These are phyloP conservation scores for Xylaria sp. DNA, from an alignment of 2,329 filamentous ascomycete genomes.

Conservation along the genomic window DNA sequence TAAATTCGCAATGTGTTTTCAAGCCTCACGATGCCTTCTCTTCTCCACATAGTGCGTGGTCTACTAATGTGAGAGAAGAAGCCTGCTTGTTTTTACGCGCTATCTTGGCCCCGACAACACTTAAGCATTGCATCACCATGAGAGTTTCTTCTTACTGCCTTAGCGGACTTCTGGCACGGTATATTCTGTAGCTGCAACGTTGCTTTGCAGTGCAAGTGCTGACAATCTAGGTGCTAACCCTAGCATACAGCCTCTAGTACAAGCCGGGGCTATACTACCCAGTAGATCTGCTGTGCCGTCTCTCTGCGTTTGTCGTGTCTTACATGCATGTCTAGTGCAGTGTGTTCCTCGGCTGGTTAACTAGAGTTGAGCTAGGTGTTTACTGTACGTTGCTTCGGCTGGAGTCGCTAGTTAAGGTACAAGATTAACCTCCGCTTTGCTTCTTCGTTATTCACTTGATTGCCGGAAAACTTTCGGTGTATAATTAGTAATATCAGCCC, in stretches of 20 bases:
- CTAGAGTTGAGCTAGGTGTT: too few relatives aligned
- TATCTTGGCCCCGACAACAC: background rate
- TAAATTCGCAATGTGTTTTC: background rate
- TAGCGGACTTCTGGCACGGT: background rate
- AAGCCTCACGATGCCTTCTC: background rate
- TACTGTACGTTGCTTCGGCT: too few relatives aligned
- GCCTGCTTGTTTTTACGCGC: background rate
- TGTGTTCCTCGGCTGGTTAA: too few relatives aligned
- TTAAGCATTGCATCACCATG: background rate
- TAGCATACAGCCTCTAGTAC: too few relatives aligned
- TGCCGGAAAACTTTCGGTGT: background rate
- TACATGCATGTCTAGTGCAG: too few relatives aligned
- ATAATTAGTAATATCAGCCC: background rate
- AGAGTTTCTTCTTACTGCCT: background rate
- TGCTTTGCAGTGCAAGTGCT: background rate
- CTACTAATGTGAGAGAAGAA: background rate
- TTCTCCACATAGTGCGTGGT: too few relatives aligned
- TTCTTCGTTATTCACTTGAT: background rate
- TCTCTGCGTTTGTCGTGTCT: background rate
- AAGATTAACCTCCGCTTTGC: background rate
- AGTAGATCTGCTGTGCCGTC: background rate
- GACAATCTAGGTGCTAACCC: background rate
- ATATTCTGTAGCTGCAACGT: background rate
- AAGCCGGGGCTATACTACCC: too few relatives aligned
- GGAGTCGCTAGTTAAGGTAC: background rate